Percentiles rank a stretch among this genome's conserved stretches.
Evolutionary conservation across 2,329 filamentous ascomycete species (phyloP).

Genomic region (Eutypa lata): DNA sequence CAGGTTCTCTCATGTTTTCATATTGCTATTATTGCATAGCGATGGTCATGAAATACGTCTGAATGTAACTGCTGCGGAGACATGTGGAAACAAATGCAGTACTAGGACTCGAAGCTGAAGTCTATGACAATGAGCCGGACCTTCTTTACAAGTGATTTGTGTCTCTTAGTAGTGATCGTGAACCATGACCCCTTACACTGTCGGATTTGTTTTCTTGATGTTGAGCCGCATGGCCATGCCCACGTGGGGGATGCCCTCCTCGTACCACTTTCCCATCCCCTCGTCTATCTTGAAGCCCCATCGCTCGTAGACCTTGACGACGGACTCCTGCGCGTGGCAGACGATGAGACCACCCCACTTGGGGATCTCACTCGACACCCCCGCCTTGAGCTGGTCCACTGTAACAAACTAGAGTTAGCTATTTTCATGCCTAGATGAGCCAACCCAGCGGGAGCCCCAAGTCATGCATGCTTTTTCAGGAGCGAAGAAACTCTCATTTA

Average conservation of each 20-base stretch:
- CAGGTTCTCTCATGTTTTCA: background rate
- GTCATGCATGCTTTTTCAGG: too few relatives aligned
- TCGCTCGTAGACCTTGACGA: slow-evolving; percentile 63
- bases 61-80: background rate
- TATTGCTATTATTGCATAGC: background rate
- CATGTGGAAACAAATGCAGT: background rate
- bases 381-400: slow-evolving; percentile 41
- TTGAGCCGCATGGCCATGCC: slow-evolving; percentile 69
- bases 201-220: slow-evolving; percentile 18
- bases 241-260: slow-evolving; percentile 81
- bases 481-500: too few relatives aligned
- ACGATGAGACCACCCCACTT: slow-evolving; percentile 74
- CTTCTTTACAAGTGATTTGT: background rate
- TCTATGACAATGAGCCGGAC: too few relatives aligned
- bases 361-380: slow-evolving; percentile 39
- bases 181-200: too few relatives aligned
- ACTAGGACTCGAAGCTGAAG: background rate
- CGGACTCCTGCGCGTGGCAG: slow-evolving; percentile 72
- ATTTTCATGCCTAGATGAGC: too few relatives aligned
- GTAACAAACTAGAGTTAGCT: too few relatives aligned
- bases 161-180: too few relatives aligned
- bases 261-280: slow-evolving; percentile 71
- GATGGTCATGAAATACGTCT: background rate
- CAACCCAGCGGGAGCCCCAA: too few relatives aligned
- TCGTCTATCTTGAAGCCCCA: slow-evolving; percentile 75